These are phyloP conservation scores for Myrica gale DNA, from an alignment of 306 rosid genomes.

Conservation along the genomic window DNA sequence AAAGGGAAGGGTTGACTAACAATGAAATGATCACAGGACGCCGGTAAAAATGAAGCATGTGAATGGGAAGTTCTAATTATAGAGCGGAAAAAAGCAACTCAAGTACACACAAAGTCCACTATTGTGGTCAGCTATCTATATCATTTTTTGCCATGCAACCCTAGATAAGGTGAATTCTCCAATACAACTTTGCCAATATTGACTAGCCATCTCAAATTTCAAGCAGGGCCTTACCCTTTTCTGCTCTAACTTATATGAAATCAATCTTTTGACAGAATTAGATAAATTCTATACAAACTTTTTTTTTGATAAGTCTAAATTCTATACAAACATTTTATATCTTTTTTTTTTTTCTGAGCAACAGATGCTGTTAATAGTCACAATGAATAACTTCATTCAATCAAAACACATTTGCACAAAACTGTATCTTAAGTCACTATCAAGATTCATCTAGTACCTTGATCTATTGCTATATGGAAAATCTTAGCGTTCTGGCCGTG, in stretches of 20 bases:
- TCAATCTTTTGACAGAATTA: not conserved
- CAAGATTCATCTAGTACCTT: not conserved
- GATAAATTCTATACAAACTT: not conserved
- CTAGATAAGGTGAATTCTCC: not conserved
- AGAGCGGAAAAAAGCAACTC: not conserved
- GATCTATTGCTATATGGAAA: not conserved
- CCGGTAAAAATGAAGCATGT: too few species aligned
- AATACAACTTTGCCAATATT: not conserved
- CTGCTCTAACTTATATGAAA: not conserved
- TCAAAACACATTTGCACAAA: not conserved
- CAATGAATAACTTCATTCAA: not conserved
- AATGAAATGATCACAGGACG: too few species aligned
- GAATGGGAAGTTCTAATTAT: too few species aligned
- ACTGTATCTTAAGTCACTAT: not conserved
- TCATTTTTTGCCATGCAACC: not conserved
- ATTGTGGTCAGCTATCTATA: not conserved
- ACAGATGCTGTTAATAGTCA: too few species aligned
- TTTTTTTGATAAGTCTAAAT: too few species aligned
- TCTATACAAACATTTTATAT: too few species aligned
- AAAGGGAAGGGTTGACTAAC: too few species aligned
- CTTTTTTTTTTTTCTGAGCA: too few species aligned
- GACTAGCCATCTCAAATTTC: not conserved
- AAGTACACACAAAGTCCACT: not conserved
- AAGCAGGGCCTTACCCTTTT: not conserved
- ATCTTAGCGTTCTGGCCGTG: not conserved